These are phyloP conservation scores for Amanita muscaria DNA, from an alignment of 768 basidiomycete genomes.

Conservation along the genomic window DNA sequence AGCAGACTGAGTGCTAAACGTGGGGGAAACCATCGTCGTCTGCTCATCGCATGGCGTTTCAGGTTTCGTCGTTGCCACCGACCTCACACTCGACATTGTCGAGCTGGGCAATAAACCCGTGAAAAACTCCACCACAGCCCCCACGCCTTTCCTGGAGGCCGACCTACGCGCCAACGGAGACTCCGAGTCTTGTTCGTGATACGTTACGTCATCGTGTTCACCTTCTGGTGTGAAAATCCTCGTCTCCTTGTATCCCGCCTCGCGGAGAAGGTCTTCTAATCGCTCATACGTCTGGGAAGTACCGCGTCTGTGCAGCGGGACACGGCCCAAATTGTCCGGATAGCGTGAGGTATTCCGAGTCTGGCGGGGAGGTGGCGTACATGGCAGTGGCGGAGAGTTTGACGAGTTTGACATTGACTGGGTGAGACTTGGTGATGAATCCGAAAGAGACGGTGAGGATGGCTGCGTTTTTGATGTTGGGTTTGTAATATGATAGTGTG, in stretches of 20 bases:
- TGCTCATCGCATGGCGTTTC: conserved; percentile 9
- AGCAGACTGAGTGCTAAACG: conserved; percentile 7
- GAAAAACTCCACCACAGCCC: conserved; percentile 59
- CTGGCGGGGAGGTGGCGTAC: conserved; percentile 32
- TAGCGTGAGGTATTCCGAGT: conserved; percentile 40
- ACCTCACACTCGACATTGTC: conserved; percentile 3
- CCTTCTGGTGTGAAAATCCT: conserved; percentile 81
- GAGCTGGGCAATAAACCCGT: conserved; percentile 47
- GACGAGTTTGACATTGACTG: conserved; percentile 35
- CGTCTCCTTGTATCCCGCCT: conserved; percentile 91
- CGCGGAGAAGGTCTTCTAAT: conserved; percentile 76
- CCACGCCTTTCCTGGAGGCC: conserved; percentile 36
- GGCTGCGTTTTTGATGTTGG: conserved; percentile 1
- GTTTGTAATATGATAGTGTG: conserved; percentile 1
- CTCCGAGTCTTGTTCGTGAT: conserved; percentile 17
- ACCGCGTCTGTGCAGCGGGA: conserved; percentile 70
- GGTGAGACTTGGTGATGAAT: conserved; percentile 30
- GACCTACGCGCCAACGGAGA: conserved; percentile 7
- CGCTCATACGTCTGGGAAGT: conserved; percentile 76
- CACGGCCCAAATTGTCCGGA: conserved; percentile 42
- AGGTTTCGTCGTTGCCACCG: conserved; percentile 1
- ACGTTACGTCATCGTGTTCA: conserved; percentile 36
- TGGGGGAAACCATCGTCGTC: not conserved
- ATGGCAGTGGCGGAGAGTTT: conserved; percentile 32
- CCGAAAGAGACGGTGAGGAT: conserved; percentile 22